These are phyloP conservation scores for Exophiala aquamarina DNA, from an alignment of 2,329 filamentous ascomycete genomes.

Conservation along the genomic window DNA sequence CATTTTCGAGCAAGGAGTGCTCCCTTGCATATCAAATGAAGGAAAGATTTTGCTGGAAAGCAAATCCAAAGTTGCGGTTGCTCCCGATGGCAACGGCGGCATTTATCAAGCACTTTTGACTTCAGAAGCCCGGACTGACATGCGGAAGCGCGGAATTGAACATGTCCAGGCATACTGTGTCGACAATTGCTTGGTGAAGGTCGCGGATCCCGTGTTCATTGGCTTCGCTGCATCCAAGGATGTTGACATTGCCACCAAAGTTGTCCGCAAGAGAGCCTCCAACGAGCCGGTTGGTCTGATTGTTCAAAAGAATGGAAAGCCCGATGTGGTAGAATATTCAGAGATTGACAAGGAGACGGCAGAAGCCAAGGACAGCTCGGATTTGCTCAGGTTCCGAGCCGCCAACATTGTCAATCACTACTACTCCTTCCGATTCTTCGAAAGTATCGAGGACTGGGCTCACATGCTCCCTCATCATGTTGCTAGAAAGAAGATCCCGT, in stretches of 20 bases:
- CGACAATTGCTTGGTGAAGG: conserved; percentile 98
- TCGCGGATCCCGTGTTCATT: conserved; percentile 95
- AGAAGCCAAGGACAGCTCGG: conserved; percentile 80
- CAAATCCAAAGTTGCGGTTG: conserved; percentile 88
- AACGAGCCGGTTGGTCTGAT: conserved; percentile 96
- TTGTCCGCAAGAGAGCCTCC: conserved; percentile 96
- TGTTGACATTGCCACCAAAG: conserved; percentile 96
- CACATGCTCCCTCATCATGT: conserved; percentile 91
- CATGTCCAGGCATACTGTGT: conserved; percentile 98
- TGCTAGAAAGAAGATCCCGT: conserved; percentile 97
- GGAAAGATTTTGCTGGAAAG: conserved; percentile 93
- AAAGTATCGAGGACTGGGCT: conserved; percentile 83
- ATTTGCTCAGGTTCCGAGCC: conserved; percentile 89
- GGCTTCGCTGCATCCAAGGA: conserved; percentile 85
- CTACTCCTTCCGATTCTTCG: conserved; percentile 92
- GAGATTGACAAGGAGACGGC: conserved; percentile 91
- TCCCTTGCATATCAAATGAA: conserved; percentile 96
- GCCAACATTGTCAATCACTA: conserved; percentile 99
- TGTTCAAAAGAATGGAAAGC: conserved; percentile 89
- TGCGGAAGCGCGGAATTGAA: conserved; percentile 84
- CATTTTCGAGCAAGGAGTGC: conserved; percentile 94
- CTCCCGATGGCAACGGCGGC: conserved; percentile 94
- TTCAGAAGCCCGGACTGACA: conserved; percentile 78
- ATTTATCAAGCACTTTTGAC: conserved; percentile 89
- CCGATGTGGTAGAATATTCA: conserved; percentile 97